Evolutionary conservation across 495 filamentous ascomycete species (phyloP), one percentile per base, ranked within the genome.

Genomic region (Lasiosphaeria miniovina): DNA sequence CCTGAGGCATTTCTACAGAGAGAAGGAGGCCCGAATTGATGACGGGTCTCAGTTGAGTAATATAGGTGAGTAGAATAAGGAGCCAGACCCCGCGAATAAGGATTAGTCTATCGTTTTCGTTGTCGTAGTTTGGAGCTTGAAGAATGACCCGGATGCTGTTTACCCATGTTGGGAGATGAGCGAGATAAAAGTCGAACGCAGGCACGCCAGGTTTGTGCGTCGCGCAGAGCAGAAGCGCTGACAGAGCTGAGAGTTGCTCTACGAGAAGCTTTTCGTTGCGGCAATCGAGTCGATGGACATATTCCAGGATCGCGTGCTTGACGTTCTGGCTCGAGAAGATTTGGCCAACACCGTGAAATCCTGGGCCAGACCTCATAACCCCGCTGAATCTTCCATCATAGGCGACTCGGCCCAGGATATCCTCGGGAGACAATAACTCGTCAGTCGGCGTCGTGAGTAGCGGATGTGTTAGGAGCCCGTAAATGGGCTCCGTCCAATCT

Each of bases 31-130:
- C 45, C n/a, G 32, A 24, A 36, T 73, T 65, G 9, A 69, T 34
- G 15, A 66, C 61, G 0, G 70, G 70, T 41, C 70, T 36, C 17
- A 73, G 64, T 63, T 73, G 70, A 2, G 70, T 71, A 35, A 73
- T 46, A 50, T 73, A 73, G 6, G 55, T 15, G 12, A 73, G 58
- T 0, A 73, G 1, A 6, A 69, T 57, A n/a, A 71, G 53, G 9
- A 73, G 61, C 66, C 66, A 71, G 3, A 73, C 62, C 6, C 68
- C 70, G 6, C 68, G 55, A 24, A 65, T 45, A 12, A 73, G 45
- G 11, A 59, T 15, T 2, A 62, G 32, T 31, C 51, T 61, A 50
- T 71, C 58, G 11, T 12, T 36, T 5, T 65, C 59, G 3, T 66
- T 51, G 6, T 67, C 57, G 31, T 8, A n/a, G 35, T 9, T 46